Evolutionary conservation across 805 yeast species (phyloP).

Genomic region (Spathaspora boniae): DNA sequence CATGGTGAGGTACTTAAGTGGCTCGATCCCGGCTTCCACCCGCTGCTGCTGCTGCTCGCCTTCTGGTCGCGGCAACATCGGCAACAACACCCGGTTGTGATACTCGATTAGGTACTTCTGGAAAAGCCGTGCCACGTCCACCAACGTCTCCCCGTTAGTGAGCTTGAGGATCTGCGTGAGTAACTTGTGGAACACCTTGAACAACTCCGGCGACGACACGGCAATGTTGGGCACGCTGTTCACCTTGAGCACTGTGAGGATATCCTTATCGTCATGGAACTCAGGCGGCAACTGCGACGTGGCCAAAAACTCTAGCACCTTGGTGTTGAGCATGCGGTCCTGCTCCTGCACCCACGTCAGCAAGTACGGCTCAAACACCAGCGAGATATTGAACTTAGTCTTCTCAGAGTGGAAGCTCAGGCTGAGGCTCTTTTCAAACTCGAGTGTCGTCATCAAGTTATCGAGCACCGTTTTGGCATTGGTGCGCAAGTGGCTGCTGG

Average conservation of each 20-base stretch:
- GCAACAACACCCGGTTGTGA: slow-evolving; percentile 27
- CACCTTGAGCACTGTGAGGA: slow-evolving; percentile 38
- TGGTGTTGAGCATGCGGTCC: slow-evolving; percentile 57
- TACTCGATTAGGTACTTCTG: slow-evolving; percentile 58
- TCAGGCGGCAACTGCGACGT: slow-evolving; percentile 51
- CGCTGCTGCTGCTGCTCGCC: slow-evolving; percentile 35
- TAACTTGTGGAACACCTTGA: slow-evolving; percentile 70
- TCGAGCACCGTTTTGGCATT: slow-evolving; percentile 65
- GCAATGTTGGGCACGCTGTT: slow-evolving; percentile 63
- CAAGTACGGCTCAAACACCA: slow-evolving; percentile 80
- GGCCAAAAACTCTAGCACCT: slow-evolving; percentile 61
- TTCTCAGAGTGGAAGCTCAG: slow-evolving; percentile 53
- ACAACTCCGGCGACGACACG: slow-evolving; percentile 83
- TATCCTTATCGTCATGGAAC: slow-evolving; percentile 22
- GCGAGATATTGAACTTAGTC: slow-evolving; percentile 47
- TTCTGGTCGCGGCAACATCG: slow-evolving; percentile 35
- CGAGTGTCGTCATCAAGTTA: slow-evolving; percentile 72
- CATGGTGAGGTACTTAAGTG: slow-evolving; percentile 63
- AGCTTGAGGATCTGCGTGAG: slow-evolving; percentile 57
- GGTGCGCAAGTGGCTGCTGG: slow-evolving; percentile 36
- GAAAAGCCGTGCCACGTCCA: slow-evolving; percentile 57
- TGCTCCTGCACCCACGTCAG: slow-evolving; percentile 86
- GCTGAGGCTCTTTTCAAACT: slow-evolving; percentile 74
- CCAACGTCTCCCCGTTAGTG: slow-evolving; percentile 41
- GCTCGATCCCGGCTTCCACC: slow-evolving; percentile 50